Conservation (phyloP, 345 rosid species). For the Pugionium dolabratum region DNA sequence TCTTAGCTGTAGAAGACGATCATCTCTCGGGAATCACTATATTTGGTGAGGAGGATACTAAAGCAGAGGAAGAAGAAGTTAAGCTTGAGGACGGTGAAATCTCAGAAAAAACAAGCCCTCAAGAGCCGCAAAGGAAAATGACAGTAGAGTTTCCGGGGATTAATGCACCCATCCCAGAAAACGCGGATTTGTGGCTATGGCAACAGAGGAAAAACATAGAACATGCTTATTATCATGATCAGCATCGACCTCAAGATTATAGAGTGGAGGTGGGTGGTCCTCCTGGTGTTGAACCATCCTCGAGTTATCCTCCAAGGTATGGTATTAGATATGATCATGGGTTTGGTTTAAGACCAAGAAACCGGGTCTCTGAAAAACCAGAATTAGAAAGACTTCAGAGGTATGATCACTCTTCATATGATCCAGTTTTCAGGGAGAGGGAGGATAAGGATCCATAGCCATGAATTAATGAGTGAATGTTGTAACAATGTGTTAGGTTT, state of each 20-base stretch:
- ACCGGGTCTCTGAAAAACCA: slow-evolving; percentile 41
- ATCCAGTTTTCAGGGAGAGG: slow-evolving; percentile 29
- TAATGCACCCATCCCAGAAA: slow-evolving; percentile 79
- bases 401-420: not conserved
- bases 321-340: slow-evolving; percentile 44
- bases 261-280: slow-evolving; percentile 55
- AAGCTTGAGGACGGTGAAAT: slow-evolving; percentile 76
- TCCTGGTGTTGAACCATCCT: slow-evolving; percentile 52
- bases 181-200: slow-evolving; percentile 59
- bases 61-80: slow-evolving; percentile 48
- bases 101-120: slow-evolving; percentile 37
- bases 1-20: slow-evolving; percentile 58
- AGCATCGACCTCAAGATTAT: slow-evolving; percentile 41
- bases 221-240: slow-evolving; percentile 43
- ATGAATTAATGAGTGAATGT: slow-evolving; percentile 18
- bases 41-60: slow-evolving; percentile 58
- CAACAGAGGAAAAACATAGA: slow-evolving; percentile 42
- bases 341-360: slow-evolving; percentile 40
- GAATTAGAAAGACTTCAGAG: slow-evolving; percentile 23
- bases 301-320: slow-evolving; percentile 67
- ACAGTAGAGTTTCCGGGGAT: slow-evolving; percentile 76
- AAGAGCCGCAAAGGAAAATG: slow-evolving; percentile 52
- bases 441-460: slow-evolving; percentile 26
- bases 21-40: slow-evolving; percentile 78
- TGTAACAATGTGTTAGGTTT: no score